A percentile compares a stretch with the other conserved stretches of the same genome.
Conservation (phyloP, 345 rosid genomes). For the Garcia nutans region DNA sequence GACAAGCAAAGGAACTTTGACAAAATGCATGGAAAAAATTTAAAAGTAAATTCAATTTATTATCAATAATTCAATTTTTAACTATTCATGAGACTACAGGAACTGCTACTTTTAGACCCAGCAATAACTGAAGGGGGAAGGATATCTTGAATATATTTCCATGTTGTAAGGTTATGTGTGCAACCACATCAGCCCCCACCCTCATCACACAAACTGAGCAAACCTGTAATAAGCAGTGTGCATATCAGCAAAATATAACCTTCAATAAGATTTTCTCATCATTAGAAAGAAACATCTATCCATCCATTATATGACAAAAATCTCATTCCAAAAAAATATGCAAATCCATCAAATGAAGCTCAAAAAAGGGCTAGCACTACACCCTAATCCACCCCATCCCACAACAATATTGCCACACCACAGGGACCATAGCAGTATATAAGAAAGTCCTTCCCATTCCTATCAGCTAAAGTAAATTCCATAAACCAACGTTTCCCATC, state of each 20-base stretch:
- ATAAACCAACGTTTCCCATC: not conserved
- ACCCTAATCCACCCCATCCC: not conserved
- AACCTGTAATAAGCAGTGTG: conserved; percentile 49
- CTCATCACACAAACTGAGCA: conserved; percentile 90
- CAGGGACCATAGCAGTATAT: not conserved
- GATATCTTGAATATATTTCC: conserved; percentile 94
- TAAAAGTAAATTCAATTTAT: no score
- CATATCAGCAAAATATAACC: conserved; percentile 11
- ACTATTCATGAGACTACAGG: conserved; percentile 5
- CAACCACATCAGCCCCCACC: conserved; percentile 94
- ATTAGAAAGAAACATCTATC: not conserved
- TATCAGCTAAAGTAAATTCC: not conserved
- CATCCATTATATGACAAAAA: not conserved
- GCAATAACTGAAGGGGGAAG: conserved; percentile 31
- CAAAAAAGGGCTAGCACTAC: not conserved
- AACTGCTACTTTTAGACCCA: not conserved
- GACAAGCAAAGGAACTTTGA: no score
- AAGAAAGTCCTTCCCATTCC: not conserved
- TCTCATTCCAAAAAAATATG: not conserved
- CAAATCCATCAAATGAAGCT: not conserved
- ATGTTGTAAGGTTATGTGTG: conserved; percentile 90
- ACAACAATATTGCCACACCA: not conserved
- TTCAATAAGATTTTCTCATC: conserved; percentile 7
- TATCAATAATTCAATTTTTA: not conserved
- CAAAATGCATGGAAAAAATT: not conserved